Conservation (phyloP, 805 yeast genomes). For the Saccharomycopsis fodiens region DNA sequence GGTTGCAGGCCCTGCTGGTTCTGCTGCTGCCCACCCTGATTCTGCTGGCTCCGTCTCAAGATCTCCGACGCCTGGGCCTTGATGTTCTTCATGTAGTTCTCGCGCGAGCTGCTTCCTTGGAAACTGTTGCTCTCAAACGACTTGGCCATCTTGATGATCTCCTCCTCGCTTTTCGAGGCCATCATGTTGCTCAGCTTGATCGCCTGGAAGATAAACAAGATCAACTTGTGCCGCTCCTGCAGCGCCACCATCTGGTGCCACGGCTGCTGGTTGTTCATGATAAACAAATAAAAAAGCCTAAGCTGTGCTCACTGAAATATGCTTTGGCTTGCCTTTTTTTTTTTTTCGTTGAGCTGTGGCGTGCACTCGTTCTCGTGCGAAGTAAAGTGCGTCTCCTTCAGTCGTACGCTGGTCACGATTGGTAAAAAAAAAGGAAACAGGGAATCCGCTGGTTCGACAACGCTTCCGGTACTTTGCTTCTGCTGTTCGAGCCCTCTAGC, state of each 20-base stretch:
- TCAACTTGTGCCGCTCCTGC: slow-evolving; percentile 18
- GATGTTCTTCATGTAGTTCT: slow-evolving; percentile 13
- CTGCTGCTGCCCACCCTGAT: neutral
- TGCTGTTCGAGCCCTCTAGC: too few species aligned
- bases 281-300: neutral
- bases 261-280: slow-evolving; percentile 11
- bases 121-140: slow-evolving; percentile 8
- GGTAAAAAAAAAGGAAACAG: too few species aligned
- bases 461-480: too few species aligned
- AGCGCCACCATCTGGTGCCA: slow-evolving; percentile 16
- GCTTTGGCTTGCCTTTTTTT: slow-evolving; percentile 1
- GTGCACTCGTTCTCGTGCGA: neutral
- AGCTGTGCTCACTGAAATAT: neutral
- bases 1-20: neutral
- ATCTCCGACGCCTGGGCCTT: slow-evolving; percentile 12
- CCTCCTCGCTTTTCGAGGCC: slow-evolving; percentile 12
- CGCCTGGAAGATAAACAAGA: slow-evolving; percentile 9
- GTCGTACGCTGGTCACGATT: too few species aligned
- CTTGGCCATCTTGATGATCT: slow-evolving; percentile 12
- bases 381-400: neutral
- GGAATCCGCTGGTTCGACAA: too few species aligned
- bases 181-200: slow-evolving; percentile 9
- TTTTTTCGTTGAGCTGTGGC: neutral
- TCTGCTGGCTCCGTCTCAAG: neutral
- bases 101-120: slow-evolving; percentile 5